These are phyloP conservation scores for Microthyrium microscopicum DNA, from an alignment of 2,329 filamentous ascomycete genomes.

Conservation along the genomic window DNA sequence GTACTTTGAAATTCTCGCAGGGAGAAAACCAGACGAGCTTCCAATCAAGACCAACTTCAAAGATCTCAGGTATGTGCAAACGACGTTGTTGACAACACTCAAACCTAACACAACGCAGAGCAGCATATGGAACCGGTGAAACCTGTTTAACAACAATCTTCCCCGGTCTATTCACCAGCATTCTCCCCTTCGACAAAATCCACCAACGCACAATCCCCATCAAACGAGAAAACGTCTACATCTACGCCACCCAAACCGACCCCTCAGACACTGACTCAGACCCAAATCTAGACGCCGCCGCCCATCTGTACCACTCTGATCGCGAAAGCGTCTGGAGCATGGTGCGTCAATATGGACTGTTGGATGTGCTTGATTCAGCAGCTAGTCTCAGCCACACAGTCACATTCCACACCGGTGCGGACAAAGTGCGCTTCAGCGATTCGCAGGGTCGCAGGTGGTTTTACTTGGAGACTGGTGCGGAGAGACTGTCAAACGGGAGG, in stretches of 20 bases:
- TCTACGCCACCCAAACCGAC: slow-evolving; percentile 1
- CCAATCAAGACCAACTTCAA: not conserved
- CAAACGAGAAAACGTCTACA: slow-evolving; percentile 2
- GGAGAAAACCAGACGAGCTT: slow-evolving; percentile 4
- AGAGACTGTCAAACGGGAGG: slow-evolving; percentile 3
- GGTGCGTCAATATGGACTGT: slow-evolving; percentile 1
- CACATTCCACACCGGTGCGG: slow-evolving; percentile 3
- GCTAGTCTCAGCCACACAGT: slow-evolving; percentile 6
- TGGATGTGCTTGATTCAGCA: slow-evolving; percentile 3
- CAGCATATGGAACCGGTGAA: not conserved
- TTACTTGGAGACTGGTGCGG: slow-evolving; percentile 4
- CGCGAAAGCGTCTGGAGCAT: slow-evolving; percentile 6
- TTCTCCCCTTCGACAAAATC: not conserved
- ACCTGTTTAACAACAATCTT: slow-evolving; percentile 1
- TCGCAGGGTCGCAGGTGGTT: slow-evolving; percentile 3
- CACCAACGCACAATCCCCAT: slow-evolving; percentile 1
- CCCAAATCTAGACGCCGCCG: slow-evolving; percentile 6
- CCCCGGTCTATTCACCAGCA: slow-evolving; percentile 2
- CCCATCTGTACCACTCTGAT: slow-evolving; percentile 7
- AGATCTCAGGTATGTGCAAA: slow-evolving; percentile 1
- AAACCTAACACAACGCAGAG: not conserved
- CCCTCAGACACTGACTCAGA: not conserved
- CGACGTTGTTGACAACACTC: not conserved
- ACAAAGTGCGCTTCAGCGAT: slow-evolving; percentile 1
- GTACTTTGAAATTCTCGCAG: not conserved